Evolutionary conservation across 2,329 filamentous ascomycete genomes (phyloP).

Genomic region (Pseudopyricularia javanii): DNA sequence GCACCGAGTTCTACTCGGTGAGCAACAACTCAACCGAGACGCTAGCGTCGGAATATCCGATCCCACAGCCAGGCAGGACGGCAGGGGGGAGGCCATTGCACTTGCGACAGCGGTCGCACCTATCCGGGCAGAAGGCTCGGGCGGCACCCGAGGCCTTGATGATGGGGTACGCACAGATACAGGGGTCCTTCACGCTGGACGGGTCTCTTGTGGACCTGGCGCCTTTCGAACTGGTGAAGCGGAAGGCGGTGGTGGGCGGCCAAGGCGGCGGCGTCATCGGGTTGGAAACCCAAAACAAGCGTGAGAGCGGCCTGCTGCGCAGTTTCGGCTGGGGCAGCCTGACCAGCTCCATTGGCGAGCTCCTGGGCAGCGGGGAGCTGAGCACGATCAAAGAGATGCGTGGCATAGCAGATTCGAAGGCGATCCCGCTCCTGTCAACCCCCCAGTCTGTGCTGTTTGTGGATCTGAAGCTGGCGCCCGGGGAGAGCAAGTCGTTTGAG

Average conservation of each 20-base stretch:
- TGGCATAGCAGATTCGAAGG: slow-evolving; percentile 70
- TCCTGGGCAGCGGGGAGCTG: slow-evolving; percentile 76
- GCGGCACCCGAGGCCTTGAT: slow-evolving; percentile 66
- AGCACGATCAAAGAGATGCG: slow-evolving; percentile 96
- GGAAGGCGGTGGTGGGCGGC: slow-evolving; percentile 79
- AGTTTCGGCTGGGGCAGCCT: slow-evolving; percentile 81
- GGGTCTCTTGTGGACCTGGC: slow-evolving; percentile 80
- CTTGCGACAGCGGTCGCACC: slow-evolving; percentile 30
- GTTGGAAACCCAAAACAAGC: slow-evolving; percentile 54
- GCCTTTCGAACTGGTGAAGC: slow-evolving; percentile 90
- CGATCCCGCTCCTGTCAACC: slow-evolving; percentile 83
- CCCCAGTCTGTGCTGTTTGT: slow-evolving; percentile 95
- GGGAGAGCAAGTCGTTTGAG: slow-evolving; percentile 77
- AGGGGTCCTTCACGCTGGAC: slow-evolving; percentile 84
- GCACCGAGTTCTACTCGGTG: slow-evolving; percentile 85
- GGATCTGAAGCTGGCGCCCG: slow-evolving; percentile 74
- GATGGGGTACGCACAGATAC: slow-evolving; percentile 96
- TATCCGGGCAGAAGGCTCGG: slow-evolving; percentile 22
- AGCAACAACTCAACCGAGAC: slow-evolving; percentile 96
- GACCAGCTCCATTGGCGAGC: slow-evolving; percentile 74
- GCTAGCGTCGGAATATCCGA: slow-evolving; percentile 74
- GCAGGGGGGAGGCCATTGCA: slow-evolving; percentile 28
- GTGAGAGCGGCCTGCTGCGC: slow-evolving; percentile 68
- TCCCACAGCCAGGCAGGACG: slow-evolving; percentile 28
- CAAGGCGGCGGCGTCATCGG: slow-evolving; percentile 72